Conservation (phyloP, 441 rosid species). For the Lepidium campestre region DNA sequence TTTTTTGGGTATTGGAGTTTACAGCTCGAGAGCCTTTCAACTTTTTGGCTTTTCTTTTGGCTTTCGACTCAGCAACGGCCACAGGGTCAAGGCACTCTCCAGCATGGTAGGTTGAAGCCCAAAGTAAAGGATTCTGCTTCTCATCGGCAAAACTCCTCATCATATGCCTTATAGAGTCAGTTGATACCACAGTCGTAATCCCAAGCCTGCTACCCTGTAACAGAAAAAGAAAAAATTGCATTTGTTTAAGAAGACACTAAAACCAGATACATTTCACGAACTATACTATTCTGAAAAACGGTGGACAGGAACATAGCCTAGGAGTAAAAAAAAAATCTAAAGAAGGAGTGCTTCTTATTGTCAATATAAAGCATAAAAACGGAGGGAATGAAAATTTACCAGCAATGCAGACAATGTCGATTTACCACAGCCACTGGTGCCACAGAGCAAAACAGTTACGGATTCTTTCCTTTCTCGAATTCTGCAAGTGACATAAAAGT, state of each 20-base stretch:
- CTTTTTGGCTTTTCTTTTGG: conserved; percentile 65
- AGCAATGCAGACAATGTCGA: conserved; percentile 97
- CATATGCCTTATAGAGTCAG: conserved; percentile 93
- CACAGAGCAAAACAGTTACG: conserved; percentile 89
- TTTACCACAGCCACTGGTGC: conserved; percentile 99
- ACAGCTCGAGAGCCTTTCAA: conserved; percentile 41
- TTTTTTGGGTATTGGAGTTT: conserved; percentile 32
- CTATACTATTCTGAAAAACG: background rate
- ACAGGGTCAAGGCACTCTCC: conserved; percentile 86
- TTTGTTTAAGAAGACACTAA: background rate
- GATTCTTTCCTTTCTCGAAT: conserved; percentile 97
- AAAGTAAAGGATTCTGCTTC: conserved; percentile 87
- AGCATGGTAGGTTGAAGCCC: conserved; percentile 98
- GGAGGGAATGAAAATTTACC: conserved; percentile 40
- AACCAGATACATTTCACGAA: background rate
- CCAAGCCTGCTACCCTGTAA: conserved; percentile 91
- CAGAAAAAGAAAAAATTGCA: background rate
- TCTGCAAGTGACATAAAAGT: conserved; percentile 39
- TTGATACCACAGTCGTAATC: conserved; percentile 86
- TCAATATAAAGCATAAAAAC: conserved; percentile 24
- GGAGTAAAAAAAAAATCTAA: background rate
- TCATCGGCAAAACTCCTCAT: conserved; percentile 97
- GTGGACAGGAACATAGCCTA: background rate
- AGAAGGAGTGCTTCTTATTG: conserved; percentile 23
- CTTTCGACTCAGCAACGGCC: conserved; percentile 90